A percentile compares a stretch with the other conserved stretches of the same genome.
Evolutionary conservation across 2,329 filamentous ascomycete genomes (phyloP).

Genomic region (Colletotrichum sp.): DNA sequence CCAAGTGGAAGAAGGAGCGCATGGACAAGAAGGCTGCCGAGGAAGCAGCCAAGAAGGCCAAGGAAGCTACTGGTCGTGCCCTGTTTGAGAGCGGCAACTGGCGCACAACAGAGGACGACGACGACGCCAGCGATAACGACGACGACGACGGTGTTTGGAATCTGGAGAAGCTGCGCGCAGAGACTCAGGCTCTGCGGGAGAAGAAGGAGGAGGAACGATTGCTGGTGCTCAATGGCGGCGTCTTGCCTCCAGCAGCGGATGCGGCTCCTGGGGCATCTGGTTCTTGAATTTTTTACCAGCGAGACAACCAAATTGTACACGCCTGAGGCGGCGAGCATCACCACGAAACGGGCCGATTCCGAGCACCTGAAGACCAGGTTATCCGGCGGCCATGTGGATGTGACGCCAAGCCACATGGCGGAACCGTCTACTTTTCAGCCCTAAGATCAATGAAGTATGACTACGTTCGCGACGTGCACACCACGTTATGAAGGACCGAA

Average conservation of each 20-base stretch:
- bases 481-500: neutral
- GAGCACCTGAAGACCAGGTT: slow-evolving; percentile 23
- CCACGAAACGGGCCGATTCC: slow-evolving; percentile 23
- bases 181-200: slow-evolving; percentile 79
- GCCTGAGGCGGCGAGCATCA: slow-evolving; percentile 13
- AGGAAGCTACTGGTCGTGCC: slow-evolving; percentile 93
- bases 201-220: slow-evolving; percentile 80
- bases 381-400: slow-evolving; percentile 13
- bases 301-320: slow-evolving; percentile 12
- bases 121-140: slow-evolving; percentile 63
- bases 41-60: slow-evolving; percentile 85
- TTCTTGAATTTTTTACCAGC: slow-evolving; percentile 14
- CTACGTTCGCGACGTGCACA: slow-evolving; percentile 17
- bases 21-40: slow-evolving; percentile 96
- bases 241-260: slow-evolving; percentile 4
- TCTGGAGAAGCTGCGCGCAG: slow-evolving; percentile 78
- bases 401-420: slow-evolving; percentile 15
- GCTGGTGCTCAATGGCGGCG: slow-evolving; percentile 30
- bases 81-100: slow-evolving; percentile 98
- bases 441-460: slow-evolving; percentile 26
- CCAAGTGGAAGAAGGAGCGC: slow-evolving; percentile 96
- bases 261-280: slow-evolving; percentile 10
- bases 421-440: slow-evolving; percentile 19
- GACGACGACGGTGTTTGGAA: slow-evolving; percentile 70
- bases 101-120: slow-evolving; percentile 64